Evolutionary conservation across 768 basidiomycete genomes (phyloP).

Genomic region (Auriscalpium microsporum): DNA sequence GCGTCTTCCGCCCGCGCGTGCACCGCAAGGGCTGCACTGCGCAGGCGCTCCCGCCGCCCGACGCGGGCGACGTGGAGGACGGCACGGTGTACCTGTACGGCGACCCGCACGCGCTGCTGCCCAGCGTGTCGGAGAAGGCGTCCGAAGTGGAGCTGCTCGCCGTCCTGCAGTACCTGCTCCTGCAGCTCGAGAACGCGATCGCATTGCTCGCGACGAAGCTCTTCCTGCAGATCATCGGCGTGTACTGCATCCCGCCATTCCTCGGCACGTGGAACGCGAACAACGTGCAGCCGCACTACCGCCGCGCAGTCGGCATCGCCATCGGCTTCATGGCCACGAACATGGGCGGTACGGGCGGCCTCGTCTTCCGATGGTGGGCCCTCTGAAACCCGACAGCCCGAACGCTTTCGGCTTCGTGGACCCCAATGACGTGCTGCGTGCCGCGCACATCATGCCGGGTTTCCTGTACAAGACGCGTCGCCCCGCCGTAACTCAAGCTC

Average conservation of each 20-base stretch:
- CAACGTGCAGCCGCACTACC: conserved; percentile 25
- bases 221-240: conserved; percentile 23
- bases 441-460: too few species aligned
- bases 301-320: conserved; percentile 22
- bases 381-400: too few species aligned
- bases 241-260: conserved; percentile 19
- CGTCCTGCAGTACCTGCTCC: conserved; percentile 67
- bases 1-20: conserved; percentile 11
- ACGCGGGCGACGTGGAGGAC: background rate
- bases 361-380: too few species aligned
- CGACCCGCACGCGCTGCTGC: conserved; percentile 53
- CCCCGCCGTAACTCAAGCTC: too few species aligned
- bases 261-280: conserved; percentile 22
- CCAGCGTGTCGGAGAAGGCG: conserved; percentile 59
- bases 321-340: conserved; percentile 17
- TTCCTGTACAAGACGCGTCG: too few species aligned
- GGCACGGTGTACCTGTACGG: conserved; percentile 4
- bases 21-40: conserved; percentile 12
- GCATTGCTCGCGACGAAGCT: conserved; percentile 5
- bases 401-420: too few species aligned
- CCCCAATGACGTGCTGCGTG: too few species aligned
- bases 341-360: conserved; percentile 5
- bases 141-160: conserved; percentile 64
- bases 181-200: conserved; percentile 66
- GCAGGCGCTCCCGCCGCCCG: conserved; percentile 15